phyloP scores from a whole-genome alignment of 2,329 filamentous ascomycete genomes.

The Colletotrichum lini region DNA sequence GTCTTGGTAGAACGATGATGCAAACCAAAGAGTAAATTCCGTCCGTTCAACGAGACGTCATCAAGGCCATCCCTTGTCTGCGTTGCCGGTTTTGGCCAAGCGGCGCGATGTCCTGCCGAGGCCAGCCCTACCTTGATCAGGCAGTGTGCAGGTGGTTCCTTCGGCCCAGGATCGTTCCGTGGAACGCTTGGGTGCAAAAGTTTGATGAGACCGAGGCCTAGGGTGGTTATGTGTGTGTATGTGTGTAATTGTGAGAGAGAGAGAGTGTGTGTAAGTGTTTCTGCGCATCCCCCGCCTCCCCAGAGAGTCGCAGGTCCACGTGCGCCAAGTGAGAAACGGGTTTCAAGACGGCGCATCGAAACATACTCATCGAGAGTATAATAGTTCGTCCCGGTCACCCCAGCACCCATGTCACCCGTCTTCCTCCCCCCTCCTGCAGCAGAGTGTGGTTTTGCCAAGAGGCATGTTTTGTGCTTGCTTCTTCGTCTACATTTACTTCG shows the following conservation, averaged over 20 bases:
- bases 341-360: slow-evolving; percentile 39
- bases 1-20: not conserved
- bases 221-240: not conserved
- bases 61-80: slow-evolving; percentile 10
- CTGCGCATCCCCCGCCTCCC: slow-evolving; percentile 4
- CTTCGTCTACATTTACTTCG: not conserved
- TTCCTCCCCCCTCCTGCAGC: too few species aligned
- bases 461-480: too few species aligned
- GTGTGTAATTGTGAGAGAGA: slow-evolving; percentile 6
- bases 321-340: slow-evolving; percentile 40
- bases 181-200: slow-evolving; percentile 32
- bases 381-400: slow-evolving; percentile 38
- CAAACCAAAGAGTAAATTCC: not conserved
- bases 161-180: slow-evolving; percentile 34
- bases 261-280: not conserved
- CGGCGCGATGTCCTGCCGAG: slow-evolving; percentile 28
- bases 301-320: slow-evolving; percentile 29
- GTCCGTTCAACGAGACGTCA: slow-evolving; percentile 18
- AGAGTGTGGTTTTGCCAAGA: too few species aligned
- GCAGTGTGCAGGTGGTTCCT: slow-evolving; percentile 7
- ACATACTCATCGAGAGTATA: slow-evolving; percentile 40
- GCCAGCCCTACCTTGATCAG: slow-evolving; percentile 22
- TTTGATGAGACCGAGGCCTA: slow-evolving; percentile 2
- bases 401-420: not conserved
- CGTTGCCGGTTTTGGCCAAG: slow-evolving; percentile 12